phyloP scores from a whole-genome alignment of 371 early-diverging fungal species.

The Batkoa obscura region DNA sequence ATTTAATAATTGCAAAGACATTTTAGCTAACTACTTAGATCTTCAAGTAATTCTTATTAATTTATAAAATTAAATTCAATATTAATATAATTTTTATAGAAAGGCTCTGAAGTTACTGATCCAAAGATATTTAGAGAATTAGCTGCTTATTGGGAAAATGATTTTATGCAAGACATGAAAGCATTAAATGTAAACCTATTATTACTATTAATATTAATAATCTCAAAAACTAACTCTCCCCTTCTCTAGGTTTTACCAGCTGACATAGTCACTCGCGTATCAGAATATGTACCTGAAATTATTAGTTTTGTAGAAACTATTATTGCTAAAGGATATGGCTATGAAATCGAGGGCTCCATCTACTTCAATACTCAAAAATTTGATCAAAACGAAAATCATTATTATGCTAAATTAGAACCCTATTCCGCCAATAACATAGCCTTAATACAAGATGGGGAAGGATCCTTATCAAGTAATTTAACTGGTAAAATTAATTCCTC shows the following conservation, averaged over 20 bases:
- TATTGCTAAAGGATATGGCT: conserved; percentile 86
- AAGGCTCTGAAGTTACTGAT: conserved; percentile 55
- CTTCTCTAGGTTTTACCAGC: conserved; percentile 55
- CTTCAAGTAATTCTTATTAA: conserved; percentile 15
- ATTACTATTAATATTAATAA: conserved; percentile 7
- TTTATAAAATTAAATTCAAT: not conserved
- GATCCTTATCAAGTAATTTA: conserved; percentile 50
- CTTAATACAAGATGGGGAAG: conserved; percentile 81
- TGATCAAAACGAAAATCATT: conserved; percentile 53
- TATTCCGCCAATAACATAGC: conserved; percentile 63
- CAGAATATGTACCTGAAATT: conserved; percentile 96
- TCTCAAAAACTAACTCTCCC: not conserved
- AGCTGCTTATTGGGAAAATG: conserved; percentile 89
- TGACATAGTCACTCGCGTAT: conserved; percentile 92
- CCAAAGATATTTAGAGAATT: conserved; percentile 75
- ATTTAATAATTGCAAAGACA: no score
- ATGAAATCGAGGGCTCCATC: conserved; percentile 90
- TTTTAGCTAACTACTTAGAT: conserved; percentile 34
- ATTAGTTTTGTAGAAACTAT: conserved; percentile 78
- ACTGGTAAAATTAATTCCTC: conserved; percentile 52
- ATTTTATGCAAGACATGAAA: conserved; percentile 94
- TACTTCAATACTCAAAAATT: conserved; percentile 95
- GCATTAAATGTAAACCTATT: conserved; percentile 63
- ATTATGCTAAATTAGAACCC: conserved; percentile 87
- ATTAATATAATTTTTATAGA: conserved; percentile 10